These are phyloP conservation scores for Phytophthora litchii DNA, from an alignment of 352 stramenopile genomes.

Conservation along the genomic window DNA sequence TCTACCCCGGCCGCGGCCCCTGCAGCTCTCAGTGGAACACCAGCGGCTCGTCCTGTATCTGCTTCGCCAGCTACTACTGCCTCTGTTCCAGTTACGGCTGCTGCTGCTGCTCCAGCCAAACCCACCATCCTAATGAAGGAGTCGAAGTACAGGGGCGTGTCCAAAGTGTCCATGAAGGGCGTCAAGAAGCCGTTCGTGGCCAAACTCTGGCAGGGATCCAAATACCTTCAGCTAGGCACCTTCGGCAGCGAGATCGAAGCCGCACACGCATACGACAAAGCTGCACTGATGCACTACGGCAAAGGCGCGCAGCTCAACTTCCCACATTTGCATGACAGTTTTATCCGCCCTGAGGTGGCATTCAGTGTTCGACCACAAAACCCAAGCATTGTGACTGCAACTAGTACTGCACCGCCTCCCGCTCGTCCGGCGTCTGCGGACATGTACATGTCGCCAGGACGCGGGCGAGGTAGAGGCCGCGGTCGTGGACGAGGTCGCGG, in stretches of 20 bases:
- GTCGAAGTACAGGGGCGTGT: constrained; percentile 82
- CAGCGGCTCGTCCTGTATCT: background rate
- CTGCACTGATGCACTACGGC: constrained; percentile 69
- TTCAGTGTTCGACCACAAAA: constrained; percentile 34
- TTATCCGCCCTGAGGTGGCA: constrained; percentile 46
- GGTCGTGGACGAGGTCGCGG: constrained; percentile 59
- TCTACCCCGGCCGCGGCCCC: background rate
- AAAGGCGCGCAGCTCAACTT: constrained; percentile 79
- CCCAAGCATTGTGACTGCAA: constrained; percentile 3
- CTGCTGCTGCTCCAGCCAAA: constrained; percentile 8
- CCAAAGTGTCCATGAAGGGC: constrained; percentile 79
- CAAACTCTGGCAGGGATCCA: constrained; percentile 68
- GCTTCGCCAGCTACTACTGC: background rate
- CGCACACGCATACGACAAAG: constrained; percentile 83
- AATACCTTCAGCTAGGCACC: constrained; percentile 71
- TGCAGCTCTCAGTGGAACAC: background rate
- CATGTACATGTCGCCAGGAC: constrained; percentile 25
- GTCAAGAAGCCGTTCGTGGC: constrained; percentile 85
- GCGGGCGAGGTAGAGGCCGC: constrained; percentile 41
- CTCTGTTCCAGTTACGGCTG: background rate
- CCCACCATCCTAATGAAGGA: constrained; percentile 57
- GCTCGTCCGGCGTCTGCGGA: constrained; percentile 9
- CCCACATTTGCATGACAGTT: constrained; percentile 76
- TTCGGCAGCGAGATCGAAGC: constrained; percentile 83
- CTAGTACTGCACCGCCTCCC: constrained; percentile 1